A percentile compares a stretch with the other conserved stretches of the same genome.
These are phyloP conservation scores for Dothiorella sarmentorum DNA, from an alignment of 2,329 filamentous ascomycete genomes.

Conservation along the genomic window DNA sequence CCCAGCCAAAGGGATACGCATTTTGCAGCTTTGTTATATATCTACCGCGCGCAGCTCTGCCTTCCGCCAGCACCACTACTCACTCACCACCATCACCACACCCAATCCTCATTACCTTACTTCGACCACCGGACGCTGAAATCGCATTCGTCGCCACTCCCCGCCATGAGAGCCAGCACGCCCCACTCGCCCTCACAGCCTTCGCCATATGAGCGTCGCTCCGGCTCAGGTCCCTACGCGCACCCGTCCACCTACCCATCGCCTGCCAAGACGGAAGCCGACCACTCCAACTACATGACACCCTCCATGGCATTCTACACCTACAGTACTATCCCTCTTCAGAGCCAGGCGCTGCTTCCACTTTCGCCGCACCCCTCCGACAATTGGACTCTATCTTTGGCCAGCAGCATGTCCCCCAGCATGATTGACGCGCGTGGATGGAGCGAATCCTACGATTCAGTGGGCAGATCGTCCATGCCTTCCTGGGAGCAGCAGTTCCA, in stretches of 20 bases:
- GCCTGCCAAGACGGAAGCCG: slow-evolving; percentile 31
- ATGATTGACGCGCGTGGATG: slow-evolving; percentile 23
- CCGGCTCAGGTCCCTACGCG: slow-evolving; percentile 16
- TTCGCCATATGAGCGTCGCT: neutral
- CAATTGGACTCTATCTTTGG: slow-evolving; percentile 29
- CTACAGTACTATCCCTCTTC: too few relatives aligned
- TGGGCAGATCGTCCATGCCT: neutral
- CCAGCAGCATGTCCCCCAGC: slow-evolving; percentile 29
- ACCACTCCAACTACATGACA: slow-evolving; percentile 26
- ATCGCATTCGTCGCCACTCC: too few relatives aligned
- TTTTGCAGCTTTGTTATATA: slow-evolving; percentile 18
- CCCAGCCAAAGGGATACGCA: slow-evolving; percentile 12
- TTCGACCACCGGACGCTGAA: too few relatives aligned
- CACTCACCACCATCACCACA: neutral
- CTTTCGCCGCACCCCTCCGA: slow-evolving; percentile 36
- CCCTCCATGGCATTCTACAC: slow-evolving; percentile 36
- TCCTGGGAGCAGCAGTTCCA: neutral
- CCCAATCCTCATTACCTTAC: neutral
- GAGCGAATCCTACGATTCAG: slow-evolving; percentile 1
- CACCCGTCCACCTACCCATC: slow-evolving; percentile 36
- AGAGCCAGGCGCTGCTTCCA: slow-evolving; percentile 28
- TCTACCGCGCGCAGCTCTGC: slow-evolving; percentile 21
- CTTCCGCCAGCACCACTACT: slow-evolving; percentile 21
- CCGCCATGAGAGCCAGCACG: slow-evolving; percentile 4
- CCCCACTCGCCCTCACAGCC: slow-evolving; percentile 10